Base-by-base conservation (phyloP, 208 protist genomes). In the Trypanosoma boissoni region DNA sequence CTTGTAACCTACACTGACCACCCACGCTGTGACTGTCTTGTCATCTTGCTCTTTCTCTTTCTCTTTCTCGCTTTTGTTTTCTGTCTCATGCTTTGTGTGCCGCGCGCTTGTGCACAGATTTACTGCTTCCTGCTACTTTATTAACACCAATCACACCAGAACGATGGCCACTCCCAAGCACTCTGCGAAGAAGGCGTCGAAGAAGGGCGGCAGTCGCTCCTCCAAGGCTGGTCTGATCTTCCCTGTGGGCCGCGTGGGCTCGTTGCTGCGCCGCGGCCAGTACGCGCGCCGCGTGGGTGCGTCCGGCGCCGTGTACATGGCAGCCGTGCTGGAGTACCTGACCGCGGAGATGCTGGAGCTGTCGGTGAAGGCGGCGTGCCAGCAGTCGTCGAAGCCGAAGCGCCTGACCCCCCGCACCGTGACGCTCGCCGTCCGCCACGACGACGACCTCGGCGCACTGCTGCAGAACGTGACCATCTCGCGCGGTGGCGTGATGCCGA, bases 311-410 rank as follows among this genome's bases (percentile, higher is more conserved):
- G 96, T 99, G 39, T 99, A 99, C 89, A 78, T 99, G 53, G 91
- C 98, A 3, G 98, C 98, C 34, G 98, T 99, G 51, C 72, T 99
- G 27, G 98, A 99, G 87, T 99, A 99, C 86, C 67, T 92, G 78
- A 88, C 80, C 16, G 80, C 85, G 29, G 85, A 92, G 73, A 72
- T 91, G 49, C 80, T 91, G 59, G 84, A 91, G 76, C 80, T 90
- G 28, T 86, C 83, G 44, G 76, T 86, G 72, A 90, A 90, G 79
- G 76, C 76, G n/a, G 78, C 83, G 29, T 67, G 61, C 61, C 76
- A 86, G 77, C 71, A 68, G 68, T 37, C 59, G 42, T 86, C 86
- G 76, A 84, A 84, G 79, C 64, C 73, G 44, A 71, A 67, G 72
- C 83, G 79, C 64, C 74, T 86, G 68, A 84, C 62, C 56, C 83